phyloP scores from a whole-genome alignment of 148 eudicot genomes.

The Chenopodium suecicum region DNA sequence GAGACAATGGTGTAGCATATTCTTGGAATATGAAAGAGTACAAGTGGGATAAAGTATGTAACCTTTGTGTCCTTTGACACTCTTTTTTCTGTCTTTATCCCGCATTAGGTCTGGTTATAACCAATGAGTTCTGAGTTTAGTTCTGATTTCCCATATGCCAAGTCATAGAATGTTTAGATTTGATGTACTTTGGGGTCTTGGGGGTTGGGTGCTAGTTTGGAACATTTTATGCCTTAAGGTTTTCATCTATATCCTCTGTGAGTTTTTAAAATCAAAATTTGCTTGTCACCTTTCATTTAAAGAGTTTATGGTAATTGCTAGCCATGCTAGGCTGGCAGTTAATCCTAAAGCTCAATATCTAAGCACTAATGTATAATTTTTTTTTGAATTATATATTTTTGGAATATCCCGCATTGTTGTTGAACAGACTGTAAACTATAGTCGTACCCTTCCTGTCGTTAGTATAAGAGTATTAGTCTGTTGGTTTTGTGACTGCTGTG shows the following conservation, averaged over 20 bases:
- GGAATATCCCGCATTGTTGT: no score
- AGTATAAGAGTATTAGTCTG: not conserved
- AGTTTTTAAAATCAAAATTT: not conserved
- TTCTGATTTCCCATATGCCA: not conserved
- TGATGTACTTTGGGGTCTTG: not conserved
- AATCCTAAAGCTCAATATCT: not conserved
- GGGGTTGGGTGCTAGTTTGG: not conserved
- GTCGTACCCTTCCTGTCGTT: not conserved
- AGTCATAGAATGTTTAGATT: not conserved
- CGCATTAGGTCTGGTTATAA: not conserved
- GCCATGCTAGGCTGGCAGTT: not conserved
- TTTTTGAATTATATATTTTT: not conserved
- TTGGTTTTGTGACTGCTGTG: not conserved
- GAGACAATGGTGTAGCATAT: constrained; percentile 98
- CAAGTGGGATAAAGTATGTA: constrained; percentile 87
- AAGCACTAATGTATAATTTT: not conserved
- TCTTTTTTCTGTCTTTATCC: not conserved
- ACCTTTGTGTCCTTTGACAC: constrained; percentile 8
- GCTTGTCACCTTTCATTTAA: not conserved
- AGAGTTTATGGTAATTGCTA: not conserved
- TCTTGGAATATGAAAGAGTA: constrained; percentile 83
- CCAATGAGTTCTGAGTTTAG: not conserved
- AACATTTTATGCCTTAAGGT: not conserved
- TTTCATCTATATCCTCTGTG: not conserved
- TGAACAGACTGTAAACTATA: not conserved